Evolutionary conservation across 2,329 filamentous ascomycete genomes (phyloP), one percentile per base, ranked within the genome.

Genomic region (Diaporthe vexans): DNA sequence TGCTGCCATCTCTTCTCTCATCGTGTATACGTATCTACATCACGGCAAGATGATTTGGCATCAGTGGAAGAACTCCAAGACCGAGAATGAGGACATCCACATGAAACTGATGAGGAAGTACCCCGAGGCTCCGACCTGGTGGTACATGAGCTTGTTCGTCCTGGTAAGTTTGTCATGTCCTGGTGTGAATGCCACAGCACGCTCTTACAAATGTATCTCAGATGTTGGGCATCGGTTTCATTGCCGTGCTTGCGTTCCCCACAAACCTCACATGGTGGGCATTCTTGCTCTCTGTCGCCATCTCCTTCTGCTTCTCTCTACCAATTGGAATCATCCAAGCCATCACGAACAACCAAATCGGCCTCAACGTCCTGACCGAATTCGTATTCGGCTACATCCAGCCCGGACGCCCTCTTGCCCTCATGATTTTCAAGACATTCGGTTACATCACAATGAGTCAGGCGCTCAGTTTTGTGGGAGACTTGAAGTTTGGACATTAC

Each of bases 301-400:
- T 94, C 74, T 89, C 92, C 0, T 89, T 90, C 73, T 82, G 87
- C 11, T 94, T 93, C 80, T 86, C 91, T 11, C 82, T 94, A 17
- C 92, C 92, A 0, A 91, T 92, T 61, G 91, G 91, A 54, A 93
- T 94, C 74, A 90, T 94, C 46, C 88, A 93, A 78, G 93, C 92
- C 51, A 87, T 92, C 6, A 93, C 93, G 5, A 91, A 94, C 79
- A 92, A 92, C 81, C 85, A 94, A 84, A 91, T 94, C 51, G 92
- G 92, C 1, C 85, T 95, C 48, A 95, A 95, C 76, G 92, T 95
- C 35, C 84, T 95, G 76, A 94, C 92, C 0, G 93, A 94, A 83
- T 94, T 94, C 76, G 84, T 95, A 5, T 91, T 91, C 74, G 93
- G 93, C 1, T 95, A 95, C 79, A 93, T 95, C 78, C 92, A 94